phyloP scores from a whole-genome alignment of 495 filamentous ascomycete genomes.

The Neurospora sp. region DNA sequence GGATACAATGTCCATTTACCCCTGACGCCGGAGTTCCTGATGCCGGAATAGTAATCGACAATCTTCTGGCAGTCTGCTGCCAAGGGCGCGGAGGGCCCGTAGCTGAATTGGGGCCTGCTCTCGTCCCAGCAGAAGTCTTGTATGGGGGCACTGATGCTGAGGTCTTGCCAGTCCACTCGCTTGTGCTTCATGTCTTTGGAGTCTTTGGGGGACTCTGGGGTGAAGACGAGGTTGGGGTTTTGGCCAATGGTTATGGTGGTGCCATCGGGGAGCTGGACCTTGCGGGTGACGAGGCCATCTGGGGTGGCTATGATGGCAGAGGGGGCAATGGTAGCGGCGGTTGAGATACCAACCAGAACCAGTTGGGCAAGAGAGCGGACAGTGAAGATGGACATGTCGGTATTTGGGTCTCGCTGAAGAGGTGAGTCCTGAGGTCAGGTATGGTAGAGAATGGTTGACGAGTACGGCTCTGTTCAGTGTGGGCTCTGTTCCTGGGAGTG shows the following conservation, averaged over 20 bases:
- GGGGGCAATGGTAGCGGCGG: not conserved
- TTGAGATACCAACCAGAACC: not conserved
- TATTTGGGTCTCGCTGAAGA: not conserved
- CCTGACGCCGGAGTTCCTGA: slow-evolving; percentile 7
- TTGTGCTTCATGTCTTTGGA: not conserved
- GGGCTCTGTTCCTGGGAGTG: not conserved
- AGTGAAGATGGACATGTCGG: not conserved
- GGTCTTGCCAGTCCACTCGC: not conserved
- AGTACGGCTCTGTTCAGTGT: not conserved
- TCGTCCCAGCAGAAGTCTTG: not conserved
- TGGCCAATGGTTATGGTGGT: slow-evolving; percentile 8
- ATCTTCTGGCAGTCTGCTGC: not conserved
- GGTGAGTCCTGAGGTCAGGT: not conserved
- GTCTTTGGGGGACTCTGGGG: not conserved
- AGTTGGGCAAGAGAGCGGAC: not conserved
- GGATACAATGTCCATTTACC: not conserved
- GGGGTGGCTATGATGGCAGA: not conserved
- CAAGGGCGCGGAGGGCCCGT: not conserved
- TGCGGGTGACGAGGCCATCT: slow-evolving; percentile 1
- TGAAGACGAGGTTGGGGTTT: not conserved
- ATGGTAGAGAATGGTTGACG: not conserved
- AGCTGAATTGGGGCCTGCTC: not conserved
- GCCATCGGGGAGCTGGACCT: slow-evolving; percentile 16
- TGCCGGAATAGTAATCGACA: slow-evolving; percentile 17
- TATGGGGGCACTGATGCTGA: not conserved